A percentile compares a stretch with the other conserved stretches of the same genome.
These are phyloP conservation scores for Trichosporon coremiiforme DNA, from an alignment of 1,284 basidiomycete species.

Conservation along the genomic window DNA sequence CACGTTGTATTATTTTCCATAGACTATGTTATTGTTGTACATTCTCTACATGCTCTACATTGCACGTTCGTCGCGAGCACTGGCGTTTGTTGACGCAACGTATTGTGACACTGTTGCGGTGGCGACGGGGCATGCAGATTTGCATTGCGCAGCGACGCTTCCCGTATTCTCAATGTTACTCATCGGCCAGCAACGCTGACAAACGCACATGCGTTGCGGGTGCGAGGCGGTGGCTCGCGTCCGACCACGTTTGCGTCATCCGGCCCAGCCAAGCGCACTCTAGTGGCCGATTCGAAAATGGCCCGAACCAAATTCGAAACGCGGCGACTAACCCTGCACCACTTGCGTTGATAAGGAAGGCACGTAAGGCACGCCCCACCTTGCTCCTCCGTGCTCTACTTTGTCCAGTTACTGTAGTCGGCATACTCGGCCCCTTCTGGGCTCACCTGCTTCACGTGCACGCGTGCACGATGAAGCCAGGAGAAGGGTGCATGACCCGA, in stretches of 20 bases:
- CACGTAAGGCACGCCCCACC: background rate
- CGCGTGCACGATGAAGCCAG: too few relatives aligned
- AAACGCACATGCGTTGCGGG: background rate
- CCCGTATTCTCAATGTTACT: too few relatives aligned
- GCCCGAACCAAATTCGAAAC: constrained; percentile 3
- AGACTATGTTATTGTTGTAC: constrained; percentile 6
- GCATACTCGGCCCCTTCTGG: background rate
- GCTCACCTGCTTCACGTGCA: background rate
- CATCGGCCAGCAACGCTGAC: too few relatives aligned
- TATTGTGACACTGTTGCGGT: background rate
- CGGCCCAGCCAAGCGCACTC: background rate
- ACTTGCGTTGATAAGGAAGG: background rate
- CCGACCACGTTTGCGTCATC: background rate
- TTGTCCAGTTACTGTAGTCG: background rate
- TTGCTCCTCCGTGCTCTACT: too few relatives aligned
- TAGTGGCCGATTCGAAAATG: background rate
- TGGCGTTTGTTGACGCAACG: too few relatives aligned
- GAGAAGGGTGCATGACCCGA: background rate
- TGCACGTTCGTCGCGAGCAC: background rate
- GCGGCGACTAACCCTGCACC: background rate
- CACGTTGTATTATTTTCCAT: background rate
- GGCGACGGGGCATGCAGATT: background rate
- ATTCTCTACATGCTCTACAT: background rate
- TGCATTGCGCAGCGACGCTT: too few relatives aligned
- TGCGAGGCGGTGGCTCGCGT: background rate